A percentile compares a stretch with the other conserved stretches of the same genome.
These are phyloP conservation scores for Aphanomyces invadans DNA, from an alignment of 352 stramenopile genomes.

Conservation along the genomic window DNA sequence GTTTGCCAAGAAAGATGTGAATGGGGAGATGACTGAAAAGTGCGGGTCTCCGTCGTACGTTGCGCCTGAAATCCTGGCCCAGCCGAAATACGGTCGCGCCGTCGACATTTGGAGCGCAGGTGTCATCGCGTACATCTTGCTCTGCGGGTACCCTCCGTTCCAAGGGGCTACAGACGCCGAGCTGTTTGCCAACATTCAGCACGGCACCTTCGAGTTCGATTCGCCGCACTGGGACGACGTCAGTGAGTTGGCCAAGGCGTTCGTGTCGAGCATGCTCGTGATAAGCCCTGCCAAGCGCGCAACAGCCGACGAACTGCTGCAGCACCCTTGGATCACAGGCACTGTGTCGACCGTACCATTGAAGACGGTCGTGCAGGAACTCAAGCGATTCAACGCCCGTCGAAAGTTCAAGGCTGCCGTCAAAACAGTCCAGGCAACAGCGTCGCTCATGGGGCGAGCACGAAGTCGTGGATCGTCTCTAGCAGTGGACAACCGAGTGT, in stretches of 20 bases:
- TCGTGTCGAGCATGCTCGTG: constrained; percentile 89
- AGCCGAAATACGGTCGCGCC: constrained; percentile 72
- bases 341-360: constrained; percentile 60
- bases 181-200: constrained; percentile 73
- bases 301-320: constrained; percentile 54
- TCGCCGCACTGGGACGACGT: constrained; percentile 92
- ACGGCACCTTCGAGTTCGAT: constrained; percentile 85
- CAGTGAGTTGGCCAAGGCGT: constrained; percentile 89
- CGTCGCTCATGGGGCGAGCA: constrained; percentile 36
- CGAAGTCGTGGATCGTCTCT: background rate
- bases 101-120: constrained; percentile 83
- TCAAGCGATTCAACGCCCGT: constrained; percentile 91
- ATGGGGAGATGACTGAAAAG: constrained; percentile 49
- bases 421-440: constrained; percentile 80
- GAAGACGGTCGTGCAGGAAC: constrained; percentile 76
- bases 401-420: constrained; percentile 91
- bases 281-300: constrained; percentile 79
- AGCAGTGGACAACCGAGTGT: background rate
- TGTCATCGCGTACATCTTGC: constrained; percentile 88
- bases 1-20: constrained; percentile 63
- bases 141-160: constrained; percentile 96
- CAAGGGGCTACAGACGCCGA: constrained; percentile 50
- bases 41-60: constrained; percentile 78
- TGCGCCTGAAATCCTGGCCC: constrained; percentile 71
- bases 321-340: constrained; percentile 79